Evolutionary conservation across 129 eudicot species (phyloP), one percentile per base, ranked within the genome.

Genomic region (Tagetes erecta): DNA sequence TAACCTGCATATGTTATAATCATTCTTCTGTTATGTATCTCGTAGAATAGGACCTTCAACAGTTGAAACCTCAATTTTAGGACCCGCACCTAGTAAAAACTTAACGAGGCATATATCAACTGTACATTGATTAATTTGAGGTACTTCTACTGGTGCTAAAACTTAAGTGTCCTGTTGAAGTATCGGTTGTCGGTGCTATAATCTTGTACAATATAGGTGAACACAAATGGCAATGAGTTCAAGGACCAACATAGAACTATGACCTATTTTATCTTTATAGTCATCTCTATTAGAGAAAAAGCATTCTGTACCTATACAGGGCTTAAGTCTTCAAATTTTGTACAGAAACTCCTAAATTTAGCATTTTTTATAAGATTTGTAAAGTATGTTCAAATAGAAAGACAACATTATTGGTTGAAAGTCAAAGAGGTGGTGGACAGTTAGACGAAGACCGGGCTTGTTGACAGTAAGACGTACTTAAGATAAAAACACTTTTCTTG

Each of bases 341-440:
- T 12, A 36, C 67, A 36, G 4, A 37, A 62, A 59, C 35, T 33
- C 13, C 3, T 3, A 34, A 11, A 62, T 62, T 37, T 8, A 36
- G 65, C 12, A 62, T 62, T 1, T 0, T 38, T 11, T 62, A 62
- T 37, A 35, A 4, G 8, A 62, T 36, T 36, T 12, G 27, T 36
- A 36, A 13, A 62, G 67, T 62, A 37, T 35, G 44, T 37, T 63
- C 46, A 13, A n/a, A 38, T 12, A 36, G 30, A 63, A 37, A 63
- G 68, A 37, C 31, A 20, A 4, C 35, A 34, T 34, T 12, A 37
- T 12, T 36, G 45, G 69, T 40, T 64, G 69, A 64, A 64, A 64
- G 69, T 64, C 50, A n/a, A 64, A 64, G 35, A 64, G 49, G 69
- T n/a, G 68, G 34, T 64, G 49, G 69, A 14, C 11, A 6, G 46